Evolutionary conservation across 257 asterid species (phyloP), one percentile per base, ranked within the genome.

Genomic region (Penstemon newberryi): DNA sequence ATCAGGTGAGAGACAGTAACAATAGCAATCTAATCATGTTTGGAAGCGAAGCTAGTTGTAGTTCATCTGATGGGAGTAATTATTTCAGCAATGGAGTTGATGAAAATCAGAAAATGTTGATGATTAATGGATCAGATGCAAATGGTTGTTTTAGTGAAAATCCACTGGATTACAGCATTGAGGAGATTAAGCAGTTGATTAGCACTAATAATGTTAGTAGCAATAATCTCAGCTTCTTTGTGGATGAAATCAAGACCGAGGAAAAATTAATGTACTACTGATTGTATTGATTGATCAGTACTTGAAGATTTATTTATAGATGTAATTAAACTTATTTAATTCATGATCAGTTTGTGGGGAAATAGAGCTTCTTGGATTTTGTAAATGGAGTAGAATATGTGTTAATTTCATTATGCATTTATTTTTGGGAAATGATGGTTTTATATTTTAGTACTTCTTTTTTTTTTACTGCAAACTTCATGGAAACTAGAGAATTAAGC

Each of bases 151-250:
- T 75, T 11, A 61, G 61, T 54, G 86, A 73, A 9, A 84, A 77
- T 70, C 77, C 82, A 56, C 39, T 84, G 73, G 95, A 91, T 45
- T 76, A 75, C 80, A 77, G 85, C 15, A 75, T 86, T 67, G 92
- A 88, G 76, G 97, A 86, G 82, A 89, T 88, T 67, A 87, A 87
- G 76, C 83, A 84, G 70, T 78, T 90, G 15, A 85, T 90, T 57
- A 85, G 86, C 70, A 83, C 83, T 56, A 88, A 79, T 69, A 70
- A 15, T 45, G 41, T 66, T 8, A 56, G 66, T 49, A 56, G 57
- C 58, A 74, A 60, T 8, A 73, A 55, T 72, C 53, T 77, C 71
- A 80, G 70, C 64, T 79, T 78, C 80, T 73, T 78, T 25, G 53
- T 66, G 76, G 89, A 84, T 51, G 92, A 79, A 56, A 71, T 79